phyloP scores from a whole-genome alignment of 2,329 filamentous ascomycete genomes.

The Talaromyces funiculosus region DNA sequence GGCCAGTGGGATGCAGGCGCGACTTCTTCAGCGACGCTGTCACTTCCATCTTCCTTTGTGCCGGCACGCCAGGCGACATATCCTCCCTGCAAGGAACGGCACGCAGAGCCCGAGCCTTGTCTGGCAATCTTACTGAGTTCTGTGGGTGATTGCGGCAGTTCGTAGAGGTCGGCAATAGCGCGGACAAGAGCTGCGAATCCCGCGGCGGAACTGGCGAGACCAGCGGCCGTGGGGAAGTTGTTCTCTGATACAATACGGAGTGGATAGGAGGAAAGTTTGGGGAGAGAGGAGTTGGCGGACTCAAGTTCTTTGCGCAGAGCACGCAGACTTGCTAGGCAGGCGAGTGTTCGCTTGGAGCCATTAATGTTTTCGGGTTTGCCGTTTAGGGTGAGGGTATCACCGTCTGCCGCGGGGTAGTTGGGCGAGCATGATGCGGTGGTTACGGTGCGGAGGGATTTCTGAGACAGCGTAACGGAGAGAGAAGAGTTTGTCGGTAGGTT shows the following conservation, averaged over 20 bases:
- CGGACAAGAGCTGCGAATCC: conserved; percentile 65
- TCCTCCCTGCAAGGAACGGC: conserved; percentile 85
- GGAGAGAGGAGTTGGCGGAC: conserved; percentile 63
- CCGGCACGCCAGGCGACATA: conserved; percentile 95
- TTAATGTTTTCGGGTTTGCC: conserved; percentile 71
- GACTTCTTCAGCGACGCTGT: conserved; percentile 83
- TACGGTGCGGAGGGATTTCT: conserved; percentile 87
- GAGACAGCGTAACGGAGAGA: conserved; percentile 91
- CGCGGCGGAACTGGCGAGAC: conserved; percentile 64
- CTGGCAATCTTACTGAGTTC: conserved; percentile 85
- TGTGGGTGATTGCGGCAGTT: conserved; percentile 70
- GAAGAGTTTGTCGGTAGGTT: conserved; percentile 98
- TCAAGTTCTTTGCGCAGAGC: conserved; percentile 72
- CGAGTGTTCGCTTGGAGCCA: conserved; percentile 82
- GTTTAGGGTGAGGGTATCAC: conserved; percentile 74
- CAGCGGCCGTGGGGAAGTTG: conserved; percentile 97
- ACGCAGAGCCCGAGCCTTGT: conserved; percentile 92
- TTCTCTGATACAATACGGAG: conserved; percentile 91
- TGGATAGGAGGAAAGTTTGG: conserved; percentile 69
- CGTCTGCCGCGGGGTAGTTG: conserved; percentile 53
- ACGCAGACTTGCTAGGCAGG: conserved; percentile 84
- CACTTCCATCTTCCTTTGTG: conserved; percentile 66
- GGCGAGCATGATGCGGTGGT: conserved; percentile 89
- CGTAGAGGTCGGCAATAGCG: conserved; percentile 83
- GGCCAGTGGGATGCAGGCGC: conserved; percentile 90